Evolutionary conservation across 106 monocot species (phyloP).

Genomic region (Acorus gramineus): DNA sequence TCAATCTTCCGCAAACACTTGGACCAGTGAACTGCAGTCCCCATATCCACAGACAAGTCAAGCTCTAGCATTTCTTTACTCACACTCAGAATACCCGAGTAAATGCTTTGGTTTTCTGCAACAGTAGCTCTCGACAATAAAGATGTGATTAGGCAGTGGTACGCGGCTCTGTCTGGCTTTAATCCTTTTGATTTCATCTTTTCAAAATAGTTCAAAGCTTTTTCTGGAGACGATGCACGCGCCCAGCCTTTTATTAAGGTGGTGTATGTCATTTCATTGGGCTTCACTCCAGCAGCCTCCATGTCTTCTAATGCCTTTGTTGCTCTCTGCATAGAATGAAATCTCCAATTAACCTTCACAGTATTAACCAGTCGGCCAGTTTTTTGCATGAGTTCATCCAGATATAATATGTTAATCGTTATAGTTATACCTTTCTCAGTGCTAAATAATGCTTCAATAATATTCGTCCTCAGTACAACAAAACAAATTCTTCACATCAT

Average conservation of each 20-base stretch:
- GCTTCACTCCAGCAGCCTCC: slow-evolving; percentile 53
- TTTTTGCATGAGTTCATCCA: too few relatives aligned
- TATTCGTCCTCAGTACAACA: too few relatives aligned
- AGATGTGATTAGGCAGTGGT: slow-evolving; percentile 88
- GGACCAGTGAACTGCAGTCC: slow-evolving; percentile 88
- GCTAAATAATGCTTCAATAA: too few relatives aligned
- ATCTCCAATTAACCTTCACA: too few relatives aligned
- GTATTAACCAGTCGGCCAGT: too few relatives aligned
- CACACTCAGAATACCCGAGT: slow-evolving; percentile 53
- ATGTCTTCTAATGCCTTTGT: slow-evolving; percentile 77
- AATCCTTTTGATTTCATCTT: slow-evolving; percentile 75
- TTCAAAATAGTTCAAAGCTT: slow-evolving; percentile 69
- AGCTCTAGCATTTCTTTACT: slow-evolving; percentile 82
- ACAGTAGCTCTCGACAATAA: slow-evolving; percentile 73
- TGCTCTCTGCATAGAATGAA: slow-evolving; percentile 53
- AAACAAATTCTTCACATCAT: too few relatives aligned
- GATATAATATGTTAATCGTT: too few relatives aligned
- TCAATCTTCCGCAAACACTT: slow-evolving; percentile 69
- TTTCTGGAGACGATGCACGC: slow-evolving; percentile 80
- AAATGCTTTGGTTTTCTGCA: slow-evolving; percentile 48
- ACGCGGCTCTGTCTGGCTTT: slow-evolving; percentile 81
- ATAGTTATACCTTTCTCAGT: too few relatives aligned
- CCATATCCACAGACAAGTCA: slow-evolving; percentile 66
- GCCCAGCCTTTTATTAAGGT: slow-evolving; percentile 90
- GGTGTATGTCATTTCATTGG: slow-evolving; percentile 85